Conservation (phyloP, 768 basidiomycete genomes). For the Boletus sp. region DNA sequence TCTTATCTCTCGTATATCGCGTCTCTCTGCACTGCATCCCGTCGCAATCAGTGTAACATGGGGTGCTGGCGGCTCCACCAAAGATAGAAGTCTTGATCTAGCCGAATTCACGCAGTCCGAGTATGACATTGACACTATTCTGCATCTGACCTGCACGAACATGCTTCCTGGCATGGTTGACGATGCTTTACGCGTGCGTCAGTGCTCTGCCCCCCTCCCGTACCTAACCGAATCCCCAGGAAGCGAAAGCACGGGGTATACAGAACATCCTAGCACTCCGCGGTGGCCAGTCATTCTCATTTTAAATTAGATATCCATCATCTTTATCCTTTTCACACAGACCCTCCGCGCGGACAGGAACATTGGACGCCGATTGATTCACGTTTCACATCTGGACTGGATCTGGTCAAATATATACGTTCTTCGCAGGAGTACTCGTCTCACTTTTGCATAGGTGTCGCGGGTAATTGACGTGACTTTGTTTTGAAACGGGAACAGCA, state of each 20-base stretch:
- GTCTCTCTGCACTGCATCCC: slow-evolving; percentile 73
- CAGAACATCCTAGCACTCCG: slow-evolving; percentile 89
- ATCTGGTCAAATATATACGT: slow-evolving; percentile 90
- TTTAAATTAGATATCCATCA: neutral
- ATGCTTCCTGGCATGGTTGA: slow-evolving; percentile 89
- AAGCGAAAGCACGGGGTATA: slow-evolving; percentile 77
- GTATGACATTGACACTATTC: slow-evolving; percentile 78
- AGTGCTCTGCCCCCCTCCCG: neutral
- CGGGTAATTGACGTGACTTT: slow-evolving; percentile 48
- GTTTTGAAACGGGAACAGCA: neutral
- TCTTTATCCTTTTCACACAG: slow-evolving; percentile 36
- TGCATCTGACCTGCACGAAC: slow-evolving; percentile 97
- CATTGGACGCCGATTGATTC: slow-evolving; percentile 87
- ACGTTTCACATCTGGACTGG: slow-evolving; percentile 77
- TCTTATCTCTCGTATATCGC: slow-evolving; percentile 79
- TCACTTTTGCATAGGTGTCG: slow-evolving; percentile 92
- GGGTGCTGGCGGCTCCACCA: slow-evolving; percentile 95
- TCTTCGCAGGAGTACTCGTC: slow-evolving; percentile 71
- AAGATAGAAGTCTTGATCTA: slow-evolving; percentile 81
- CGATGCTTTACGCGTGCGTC: slow-evolving; percentile 71
- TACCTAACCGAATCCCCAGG: slow-evolving; percentile 39
- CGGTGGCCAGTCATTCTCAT: slow-evolving; percentile 57
- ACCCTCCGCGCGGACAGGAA: slow-evolving; percentile 92
- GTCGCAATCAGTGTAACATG: slow-evolving; percentile 92
- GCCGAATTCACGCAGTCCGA: slow-evolving; percentile 72